A percentile compares a stretch with the other conserved stretches of the same genome.
Evolutionary conservation across 768 basidiomycete genomes (phyloP).

Genomic region (Tulasnella sp.): DNA sequence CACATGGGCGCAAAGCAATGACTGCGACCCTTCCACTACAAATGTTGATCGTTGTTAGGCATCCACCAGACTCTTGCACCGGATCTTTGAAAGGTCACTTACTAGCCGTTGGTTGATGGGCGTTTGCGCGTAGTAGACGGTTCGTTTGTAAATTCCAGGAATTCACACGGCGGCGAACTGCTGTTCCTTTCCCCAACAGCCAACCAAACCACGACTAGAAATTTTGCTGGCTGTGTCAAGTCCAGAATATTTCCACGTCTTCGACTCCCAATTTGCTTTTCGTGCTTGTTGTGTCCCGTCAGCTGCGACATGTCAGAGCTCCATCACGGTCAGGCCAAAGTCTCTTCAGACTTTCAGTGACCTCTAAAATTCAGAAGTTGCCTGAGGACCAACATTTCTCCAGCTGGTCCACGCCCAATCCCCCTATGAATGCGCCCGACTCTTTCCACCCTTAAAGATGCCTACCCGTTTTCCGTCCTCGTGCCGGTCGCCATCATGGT

Average conservation of each 20-base stretch:
- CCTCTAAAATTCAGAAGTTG: not conserved
- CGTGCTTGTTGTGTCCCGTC: too few relatives aligned
- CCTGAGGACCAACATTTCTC: not conserved
- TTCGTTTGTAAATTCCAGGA: slow-evolving; percentile 9
- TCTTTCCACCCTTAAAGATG: not conserved
- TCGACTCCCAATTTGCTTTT: too few relatives aligned
- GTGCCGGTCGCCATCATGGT: not conserved
- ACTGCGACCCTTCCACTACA: slow-evolving; percentile 7
- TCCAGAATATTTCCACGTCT: too few relatives aligned
- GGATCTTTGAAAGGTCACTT: not conserved
- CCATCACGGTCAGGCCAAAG: not conserved
- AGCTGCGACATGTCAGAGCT: not conserved
- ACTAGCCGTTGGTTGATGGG: not conserved
- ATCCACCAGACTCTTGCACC: too few relatives aligned
- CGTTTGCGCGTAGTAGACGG: not conserved
- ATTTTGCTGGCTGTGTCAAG: too few relatives aligned
- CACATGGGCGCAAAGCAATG: slow-evolving; percentile 11
- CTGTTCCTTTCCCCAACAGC: not conserved
- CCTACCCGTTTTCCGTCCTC: not conserved
- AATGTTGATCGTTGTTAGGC: not conserved
- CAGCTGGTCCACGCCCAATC: too few relatives aligned
- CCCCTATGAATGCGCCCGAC: not conserved
- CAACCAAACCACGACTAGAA: too few relatives aligned
- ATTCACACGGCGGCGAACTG: not conserved
- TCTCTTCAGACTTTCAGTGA: not conserved